phyloP scores from a whole-genome alignment of 805 yeast genomes.

The Candida andamanensis region DNA sequence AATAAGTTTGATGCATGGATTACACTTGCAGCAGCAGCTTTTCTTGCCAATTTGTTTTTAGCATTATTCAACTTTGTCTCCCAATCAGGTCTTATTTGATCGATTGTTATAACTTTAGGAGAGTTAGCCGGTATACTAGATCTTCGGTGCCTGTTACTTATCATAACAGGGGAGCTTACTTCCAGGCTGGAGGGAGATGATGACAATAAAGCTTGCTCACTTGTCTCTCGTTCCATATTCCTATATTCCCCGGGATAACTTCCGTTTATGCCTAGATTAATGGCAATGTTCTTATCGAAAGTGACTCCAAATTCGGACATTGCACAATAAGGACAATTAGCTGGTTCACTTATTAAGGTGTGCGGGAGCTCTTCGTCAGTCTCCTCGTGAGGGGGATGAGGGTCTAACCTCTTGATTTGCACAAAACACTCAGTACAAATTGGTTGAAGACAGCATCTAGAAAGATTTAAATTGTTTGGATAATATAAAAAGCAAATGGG shows the following conservation, averaged over 20 bases:
- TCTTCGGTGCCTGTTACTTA: slow-evolving; percentile 17
- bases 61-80: slow-evolving; percentile 67
- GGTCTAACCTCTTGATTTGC: slow-evolving; percentile 85
- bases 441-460: slow-evolving; percentile 89
- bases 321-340: slow-evolving; percentile 92
- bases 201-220: slow-evolving; percentile 6
- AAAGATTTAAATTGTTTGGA: slow-evolving; percentile 70
- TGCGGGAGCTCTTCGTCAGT: slow-evolving; percentile 44
- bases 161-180: not conserved
- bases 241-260: slow-evolving; percentile 35
- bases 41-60: slow-evolving; percentile 69
- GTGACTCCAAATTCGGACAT: slow-evolving; percentile 79
- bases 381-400: slow-evolving; percentile 84
- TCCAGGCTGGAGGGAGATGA: slow-evolving; percentile 7
- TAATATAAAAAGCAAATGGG: slow-evolving; percentile 90
- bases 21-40: slow-evolving; percentile 92
- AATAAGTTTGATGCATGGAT: slow-evolving; percentile 82
- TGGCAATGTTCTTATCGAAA: slow-evolving; percentile 56
- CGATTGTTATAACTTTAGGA: slow-evolving; percentile 71
- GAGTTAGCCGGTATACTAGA: slow-evolving; percentile 60
- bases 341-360: slow-evolving; percentile 76
- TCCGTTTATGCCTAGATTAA: slow-evolving; percentile 55
- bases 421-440: slow-evolving; percentile 97
- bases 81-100: slow-evolving; percentile 91
- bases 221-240: slow-evolving; percentile 1